phyloP scores from a whole-genome alignment of 495 filamentous ascomycete genomes.

The Hypoxylon subgilvum region DNA sequence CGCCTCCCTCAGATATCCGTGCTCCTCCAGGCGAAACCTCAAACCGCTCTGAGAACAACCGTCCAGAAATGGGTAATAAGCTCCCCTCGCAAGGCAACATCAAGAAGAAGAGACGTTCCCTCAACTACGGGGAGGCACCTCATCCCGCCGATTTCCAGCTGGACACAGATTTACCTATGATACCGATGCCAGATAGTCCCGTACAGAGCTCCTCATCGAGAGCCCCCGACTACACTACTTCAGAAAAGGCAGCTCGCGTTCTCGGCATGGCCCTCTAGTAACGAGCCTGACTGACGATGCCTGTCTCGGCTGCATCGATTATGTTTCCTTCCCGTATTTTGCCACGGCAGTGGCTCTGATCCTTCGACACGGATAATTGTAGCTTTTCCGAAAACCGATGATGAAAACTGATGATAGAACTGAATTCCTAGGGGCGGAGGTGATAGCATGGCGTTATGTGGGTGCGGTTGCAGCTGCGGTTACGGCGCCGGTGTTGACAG shows the following conservation, averaged over 20 bases:
- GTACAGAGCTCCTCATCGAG: slow-evolving; percentile 22
- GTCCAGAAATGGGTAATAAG: slow-evolving; percentile 19
- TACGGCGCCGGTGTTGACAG: too few species aligned
- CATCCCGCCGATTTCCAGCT: slow-evolving; percentile 40
- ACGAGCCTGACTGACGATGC: not conserved
- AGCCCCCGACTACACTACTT: slow-evolving; percentile 35
- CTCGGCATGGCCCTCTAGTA: slow-evolving; percentile 42
- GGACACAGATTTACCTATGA: slow-evolving; percentile 31
- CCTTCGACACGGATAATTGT: too few species aligned
- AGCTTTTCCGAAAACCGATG: too few species aligned
- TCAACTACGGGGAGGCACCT: slow-evolving; percentile 42
- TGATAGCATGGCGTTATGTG: not conserved
- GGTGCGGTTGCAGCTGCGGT: too few species aligned
- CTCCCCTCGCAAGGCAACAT: slow-evolving; percentile 54
- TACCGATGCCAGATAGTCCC: slow-evolving; percentile 36
- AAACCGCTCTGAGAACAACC: slow-evolving; percentile 18
- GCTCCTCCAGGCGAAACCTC: slow-evolving; percentile 34
- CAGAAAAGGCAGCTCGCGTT: slow-evolving; percentile 43
- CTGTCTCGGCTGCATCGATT: not conserved
- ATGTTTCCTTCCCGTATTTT: too few species aligned
- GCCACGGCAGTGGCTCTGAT: too few species aligned
- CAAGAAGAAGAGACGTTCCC: slow-evolving; percentile 57
- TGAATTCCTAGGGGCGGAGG: too few species aligned
- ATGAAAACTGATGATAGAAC: too few species aligned
- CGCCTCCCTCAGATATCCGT: slow-evolving; percentile 35